Evolutionary conservation across 2,329 filamentous ascomycete species (phyloP), one percentile per base, ranked within the genome.

Genomic region (Clonostachys rosea): DNA sequence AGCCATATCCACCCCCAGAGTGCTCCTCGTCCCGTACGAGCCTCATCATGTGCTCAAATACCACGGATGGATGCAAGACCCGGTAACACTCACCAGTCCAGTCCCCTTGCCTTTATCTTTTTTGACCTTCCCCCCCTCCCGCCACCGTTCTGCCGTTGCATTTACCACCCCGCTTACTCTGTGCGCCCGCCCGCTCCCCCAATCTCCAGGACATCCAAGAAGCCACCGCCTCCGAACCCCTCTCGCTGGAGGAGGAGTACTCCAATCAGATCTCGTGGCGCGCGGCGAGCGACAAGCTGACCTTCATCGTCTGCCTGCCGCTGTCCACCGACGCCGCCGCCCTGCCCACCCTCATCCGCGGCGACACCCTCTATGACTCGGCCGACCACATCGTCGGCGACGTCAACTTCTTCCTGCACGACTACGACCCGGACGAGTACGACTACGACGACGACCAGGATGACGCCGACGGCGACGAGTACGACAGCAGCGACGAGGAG

Each of bases 231-330:
- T 96, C 91, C 0, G 91, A 96, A 52, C 88, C 86, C 0, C 76
- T 97, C 44, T 84, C 79, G 0, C 73, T 96, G 1, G 74, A 81
- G 1, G 86, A 96, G 61, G 92, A 97, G 72, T 90, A 94, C 65
- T 79, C 82, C 44, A 97, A 96, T 84, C 92, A 96, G 65, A 69
- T 71, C n/a, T 89, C 84, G 53, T 97, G 92, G 92, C 84, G 91
- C 36, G 71, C 70, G 17, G 88, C 94, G 40, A 66, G 71, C 24
- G 91, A 97, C 67, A 97, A 97, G 69, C 66, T 97, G 51, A 97
- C 92, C 0, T 97, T 96, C 57, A 96, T 97, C 62, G 67, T 88
- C 46, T 96, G 90, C 60, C 69, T 74, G 10, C 77, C 81, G 0
- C 50, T 62, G 17, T 42, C 50, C 6, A 42, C 46, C 5, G 16